These are phyloP conservation scores for Exophiala alcalophila DNA, from an alignment of 2,329 filamentous ascomycete species.

Conservation along the genomic window DNA sequence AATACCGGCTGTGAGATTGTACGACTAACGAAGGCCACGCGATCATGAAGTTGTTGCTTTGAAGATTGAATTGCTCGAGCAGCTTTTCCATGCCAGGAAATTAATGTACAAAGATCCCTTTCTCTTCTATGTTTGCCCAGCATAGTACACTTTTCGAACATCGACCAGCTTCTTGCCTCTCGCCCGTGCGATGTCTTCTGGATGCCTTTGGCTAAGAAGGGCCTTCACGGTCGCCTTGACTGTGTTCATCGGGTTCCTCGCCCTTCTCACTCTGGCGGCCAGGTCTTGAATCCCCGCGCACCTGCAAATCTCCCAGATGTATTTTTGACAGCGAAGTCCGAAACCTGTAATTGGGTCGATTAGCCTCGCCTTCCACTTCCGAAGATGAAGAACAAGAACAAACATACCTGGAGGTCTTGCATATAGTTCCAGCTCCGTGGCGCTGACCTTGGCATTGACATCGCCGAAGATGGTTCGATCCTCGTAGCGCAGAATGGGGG, in stretches of 20 bases:
- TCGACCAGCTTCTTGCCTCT: constrained; percentile 94
- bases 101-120: constrained; percentile 3
- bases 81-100: too few species aligned
- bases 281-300: constrained; percentile 84
- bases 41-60: neutral
- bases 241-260: constrained; percentile 95
- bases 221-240: constrained; percentile 88
- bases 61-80: too few species aligned
- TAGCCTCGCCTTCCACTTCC: too few species aligned
- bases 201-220: constrained; percentile 76
- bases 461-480: constrained; percentile 86
- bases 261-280: constrained; percentile 75
- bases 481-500: constrained; percentile 88
- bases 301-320: constrained; percentile 92
- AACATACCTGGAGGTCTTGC: constrained; percentile 77
- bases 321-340: constrained; percentile 83
- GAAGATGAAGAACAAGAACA: too few species aligned
- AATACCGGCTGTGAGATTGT: too few species aligned
- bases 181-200: constrained; percentile 84
- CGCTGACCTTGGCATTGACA: constrained; percentile 78
- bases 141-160: constrained; percentile 95
- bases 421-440: constrained; percentile 78
- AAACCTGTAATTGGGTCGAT: constrained; percentile 63
- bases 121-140: constrained; percentile 60
- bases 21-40: too few species aligned